Evolutionary conservation across 2,329 filamentous ascomycete species (phyloP).

Genomic region (Pyricularia sp.): DNA sequence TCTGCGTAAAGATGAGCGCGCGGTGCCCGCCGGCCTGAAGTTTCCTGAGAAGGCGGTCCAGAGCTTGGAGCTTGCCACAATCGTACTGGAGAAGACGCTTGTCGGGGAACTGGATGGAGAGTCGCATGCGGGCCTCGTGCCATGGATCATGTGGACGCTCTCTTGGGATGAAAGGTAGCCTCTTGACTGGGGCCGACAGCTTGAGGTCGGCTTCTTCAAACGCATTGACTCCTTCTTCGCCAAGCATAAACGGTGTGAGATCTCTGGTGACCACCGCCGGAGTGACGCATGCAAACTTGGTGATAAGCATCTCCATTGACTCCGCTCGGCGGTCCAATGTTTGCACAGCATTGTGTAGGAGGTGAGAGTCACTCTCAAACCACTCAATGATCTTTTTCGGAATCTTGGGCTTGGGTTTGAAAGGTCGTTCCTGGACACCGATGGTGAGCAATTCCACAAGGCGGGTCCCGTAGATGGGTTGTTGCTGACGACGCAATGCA

Average conservation of each 20-base stretch:
- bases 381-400: slow-evolving; percentile 56
- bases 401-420: slow-evolving; percentile 45
- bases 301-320: slow-evolving; percentile 59
- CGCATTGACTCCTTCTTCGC: slow-evolving; percentile 40
- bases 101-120: slow-evolving; percentile 94
- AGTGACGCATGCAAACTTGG: slow-evolving; percentile 85
- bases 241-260: slow-evolving; percentile 54
- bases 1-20: slow-evolving; percentile 96
- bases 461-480: slow-evolving; percentile 68
- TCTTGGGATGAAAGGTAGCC: slow-evolving; percentile 43
- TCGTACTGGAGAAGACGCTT: slow-evolving; percentile 94
- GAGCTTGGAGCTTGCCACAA: slow-evolving; percentile 85
- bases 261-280: slow-evolving; percentile 77
- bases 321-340: slow-evolving; percentile 62
- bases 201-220: slow-evolving; percentile 45
- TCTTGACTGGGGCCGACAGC: slow-evolving; percentile 42
- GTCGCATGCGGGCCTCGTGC: slow-evolving; percentile 82
- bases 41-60: slow-evolving; percentile 74
- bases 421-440: slow-evolving; percentile 43
- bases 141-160: slow-evolving; percentile 61
- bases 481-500: slow-evolving; percentile 63
- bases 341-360: slow-evolving; percentile 55
- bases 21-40: slow-evolving; percentile 85
- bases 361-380: slow-evolving; percentile 57
- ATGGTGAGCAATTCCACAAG: slow-evolving; percentile 65